Evolutionary conservation across 768 basidiomycete genomes (phyloP).

Genomic region (Agaricus subrufescens): DNA sequence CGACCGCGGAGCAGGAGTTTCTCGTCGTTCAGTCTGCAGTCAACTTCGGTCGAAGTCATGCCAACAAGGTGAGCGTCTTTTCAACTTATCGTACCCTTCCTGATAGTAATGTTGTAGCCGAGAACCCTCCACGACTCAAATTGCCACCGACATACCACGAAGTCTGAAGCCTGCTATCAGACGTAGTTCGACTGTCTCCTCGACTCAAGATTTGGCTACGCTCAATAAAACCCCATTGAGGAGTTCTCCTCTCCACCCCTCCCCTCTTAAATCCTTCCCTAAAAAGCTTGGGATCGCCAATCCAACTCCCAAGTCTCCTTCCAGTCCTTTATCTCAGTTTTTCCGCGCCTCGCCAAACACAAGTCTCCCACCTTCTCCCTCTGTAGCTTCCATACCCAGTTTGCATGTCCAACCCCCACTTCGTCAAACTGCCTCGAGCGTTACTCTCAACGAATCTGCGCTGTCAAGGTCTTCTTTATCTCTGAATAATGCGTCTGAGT

Average conservation of each 20-base stretch:
- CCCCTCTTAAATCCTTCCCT: slow-evolving; percentile 24
- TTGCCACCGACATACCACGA: not conserved
- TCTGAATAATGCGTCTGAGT: not conserved
- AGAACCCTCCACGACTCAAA: slow-evolving; percentile 14
- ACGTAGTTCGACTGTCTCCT: not conserved
- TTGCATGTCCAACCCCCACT: slow-evolving; percentile 13
- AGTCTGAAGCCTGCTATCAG: not conserved
- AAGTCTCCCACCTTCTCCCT: slow-evolving; percentile 16
- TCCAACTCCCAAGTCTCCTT: slow-evolving; percentile 24
- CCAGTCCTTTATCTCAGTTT: slow-evolving; percentile 28
- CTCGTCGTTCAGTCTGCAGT: slow-evolving; percentile 53
- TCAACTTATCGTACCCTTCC: not conserved
- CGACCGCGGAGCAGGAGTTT: slow-evolving; percentile 76
- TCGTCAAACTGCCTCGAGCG: slow-evolving; percentile 22
- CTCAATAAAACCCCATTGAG: slow-evolving; percentile 12
- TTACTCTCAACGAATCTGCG: slow-evolving; percentile 19
- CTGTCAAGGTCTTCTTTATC: not conserved
- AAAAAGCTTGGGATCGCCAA: slow-evolving; percentile 8
- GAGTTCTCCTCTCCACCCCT: slow-evolving; percentile 28
- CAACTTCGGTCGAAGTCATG: slow-evolving; percentile 24
- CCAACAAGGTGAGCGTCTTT: slow-evolving; percentile 24
- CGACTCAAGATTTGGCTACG: not conserved
- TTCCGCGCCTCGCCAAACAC: slow-evolving; percentile 1
- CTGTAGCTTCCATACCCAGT: slow-evolving; percentile 13
- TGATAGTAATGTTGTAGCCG: slow-evolving; percentile 15